A percentile compares a stretch with the other conserved stretches of the same genome.
Conservation (phyloP, 495 filamentous ascomycete genomes). For the Trichocladium uniseriatum region DNA sequence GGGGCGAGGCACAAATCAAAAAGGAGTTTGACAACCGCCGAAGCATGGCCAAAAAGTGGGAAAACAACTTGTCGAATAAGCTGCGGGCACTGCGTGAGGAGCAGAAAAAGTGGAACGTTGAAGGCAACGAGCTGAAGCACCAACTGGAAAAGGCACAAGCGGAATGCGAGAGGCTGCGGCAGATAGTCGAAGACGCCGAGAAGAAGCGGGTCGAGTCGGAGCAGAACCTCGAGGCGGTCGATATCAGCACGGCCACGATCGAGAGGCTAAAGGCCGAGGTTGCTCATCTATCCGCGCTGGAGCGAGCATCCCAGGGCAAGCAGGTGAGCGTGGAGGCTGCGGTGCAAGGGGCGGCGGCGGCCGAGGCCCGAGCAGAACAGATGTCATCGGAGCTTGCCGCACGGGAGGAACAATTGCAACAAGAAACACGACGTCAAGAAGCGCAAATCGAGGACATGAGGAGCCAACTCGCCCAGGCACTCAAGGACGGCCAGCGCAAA, state of each 20-base stretch:
- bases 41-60: conserved; percentile 60
- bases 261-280: conserved; percentile 49
- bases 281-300: conserved; percentile 43
- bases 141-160: conserved; percentile 43
- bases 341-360: conserved; percentile 42
- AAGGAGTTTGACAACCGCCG: conserved; percentile 56
- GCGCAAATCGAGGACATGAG: conserved; percentile 35
- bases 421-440: conserved; percentile 35
- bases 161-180: conserved; percentile 48
- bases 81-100: conserved; percentile 54
- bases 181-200: conserved; percentile 52
- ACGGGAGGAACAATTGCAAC: conserved; percentile 43
- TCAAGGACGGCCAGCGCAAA: conserved; percentile 33
- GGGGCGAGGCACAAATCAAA: conserved; percentile 50
- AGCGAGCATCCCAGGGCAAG: conserved; percentile 49
- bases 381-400: conserved; percentile 43
- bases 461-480: conserved; percentile 34
- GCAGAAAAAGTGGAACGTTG: conserved; percentile 52
- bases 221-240: conserved; percentile 49
- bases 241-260: conserved; percentile 50
- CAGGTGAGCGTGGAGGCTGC: conserved; percentile 45
- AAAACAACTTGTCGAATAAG: conserved; percentile 52
- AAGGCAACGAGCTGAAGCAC: conserved; percentile 42
- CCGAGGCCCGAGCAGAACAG: conserved; percentile 42
- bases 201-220: conserved; percentile 47